Evolutionary conservation across 106 monocot species (phyloP), one percentile per base, ranked within the genome.

Genomic region (Agapanthus africanus): DNA sequence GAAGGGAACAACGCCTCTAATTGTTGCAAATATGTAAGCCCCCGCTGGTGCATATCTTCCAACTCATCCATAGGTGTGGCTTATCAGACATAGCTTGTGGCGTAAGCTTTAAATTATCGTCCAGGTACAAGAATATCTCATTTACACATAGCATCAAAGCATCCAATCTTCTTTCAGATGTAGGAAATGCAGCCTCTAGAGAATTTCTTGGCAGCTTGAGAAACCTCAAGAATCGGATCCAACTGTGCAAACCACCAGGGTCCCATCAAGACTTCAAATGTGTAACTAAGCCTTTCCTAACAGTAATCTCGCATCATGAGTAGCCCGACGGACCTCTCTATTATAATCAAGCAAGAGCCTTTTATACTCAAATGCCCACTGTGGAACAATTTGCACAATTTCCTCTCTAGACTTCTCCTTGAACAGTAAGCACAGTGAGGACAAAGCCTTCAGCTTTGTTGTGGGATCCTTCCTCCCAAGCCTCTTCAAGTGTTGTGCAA

Each of bases 231-330:
- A 60, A 84, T 69, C 63, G 84, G 83, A 74, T 97, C 97, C 71
- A 97, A 97, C 74, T 97, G 97, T 68, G 91, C 78, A 81, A 84
- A 89, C 97, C 97, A 97, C 97, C 97, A 97, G 59, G 97, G 91
- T 8, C 97, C 97, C 84, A 97, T 97, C 77, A 97, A 67, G 87
- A 78, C 77, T 89, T 97, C 46, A 97, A 52, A 90, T 97, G 92
- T 35, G 92, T 86, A 72, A 86, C 97, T 66, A 97, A 87, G 21
- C 91, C 91, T 71, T 70, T 89, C 92, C 97, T 97, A 57, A 74
- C 74, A 25, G 62, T 74, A 33, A 19, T 63, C 25, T 92, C 37
- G 84, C 78, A 44, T 92, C 92, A 84, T 97, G 91, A 54, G 97
- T 92, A 67, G 82, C 81, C 44, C 84, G 81, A 21, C 97, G 88